Evolutionary conservation across 306 rosid genomes (phyloP), one percentile per base, ranked within the genome.

Genomic region (Cucurbita argyrosperma): DNA sequence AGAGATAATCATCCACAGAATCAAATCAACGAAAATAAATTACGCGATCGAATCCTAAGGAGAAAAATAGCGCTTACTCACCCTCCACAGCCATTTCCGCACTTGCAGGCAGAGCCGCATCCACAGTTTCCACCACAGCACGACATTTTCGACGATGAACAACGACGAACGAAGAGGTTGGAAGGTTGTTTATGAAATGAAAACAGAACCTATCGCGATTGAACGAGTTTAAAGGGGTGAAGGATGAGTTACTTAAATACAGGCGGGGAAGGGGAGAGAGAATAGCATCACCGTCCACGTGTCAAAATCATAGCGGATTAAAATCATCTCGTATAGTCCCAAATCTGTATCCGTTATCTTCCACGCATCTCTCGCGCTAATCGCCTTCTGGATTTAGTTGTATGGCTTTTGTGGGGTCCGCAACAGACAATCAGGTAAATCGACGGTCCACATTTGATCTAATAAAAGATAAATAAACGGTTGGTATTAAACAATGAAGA

Each of bases 61-160:
- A 71, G 61, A 3, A 4, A 72, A 19, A n/a, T 10, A 18, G 53
- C 37, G 53, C 11, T 43, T 18, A 54, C 61, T 43, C 52, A 75
- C 78, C 71, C 78, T 46, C 71, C 71, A 10, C 71, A 75, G 47
- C 77, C 77, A 19, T 4, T 74, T 63, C 78, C 78, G 78, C 70
- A 74, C 59, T 60, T 47, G 60, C 70, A 74, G 70, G 7, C 47
- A 18, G 57, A 14, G 30, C 70, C 78, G 53, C 71, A 60, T 5
- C 78, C 78, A 60, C 78, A 74, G 58, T 74, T 74, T 74, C 77
- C 77, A 45, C 58, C 59, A 60, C 78, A 60, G 78, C 78, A 74
- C 10, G 78, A 60, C 78, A 74, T 74, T 46, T 23, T 67, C 56
- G 18, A 64, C 52, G 52, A 64, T 67, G 55, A 46, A 46, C 18